Evolutionary conservation across 169 alveolate species (phyloP).

Genomic region (Plasmodium gaboni): DNA sequence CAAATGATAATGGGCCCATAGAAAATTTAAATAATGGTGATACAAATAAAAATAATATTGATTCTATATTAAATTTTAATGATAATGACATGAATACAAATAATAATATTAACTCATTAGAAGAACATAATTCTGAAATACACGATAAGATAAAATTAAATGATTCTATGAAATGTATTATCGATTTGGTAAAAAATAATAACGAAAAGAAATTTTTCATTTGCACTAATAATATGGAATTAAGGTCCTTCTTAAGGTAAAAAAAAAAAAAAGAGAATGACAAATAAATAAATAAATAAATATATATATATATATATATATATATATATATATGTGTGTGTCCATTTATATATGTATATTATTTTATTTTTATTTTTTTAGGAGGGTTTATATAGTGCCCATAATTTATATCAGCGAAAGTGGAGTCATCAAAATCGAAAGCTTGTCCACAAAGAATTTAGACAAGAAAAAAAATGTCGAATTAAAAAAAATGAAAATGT

Average conservation of each 20-base stretch:
- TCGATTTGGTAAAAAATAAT: slow-evolving; percentile 68
- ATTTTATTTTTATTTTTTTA: slow-evolving; percentile 6
- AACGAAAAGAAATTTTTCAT: slow-evolving; percentile 70
- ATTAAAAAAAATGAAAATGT: slow-evolving; percentile 63
- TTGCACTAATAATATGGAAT: slow-evolving; percentile 45
- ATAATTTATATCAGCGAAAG: slow-evolving; percentile 61
- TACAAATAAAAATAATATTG: neutral
- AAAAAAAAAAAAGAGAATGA: neutral
- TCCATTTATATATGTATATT: neutral
- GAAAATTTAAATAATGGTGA: neutral
- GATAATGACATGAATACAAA: neutral
- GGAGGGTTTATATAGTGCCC: slow-evolving; percentile 58
- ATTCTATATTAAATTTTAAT: neutral
- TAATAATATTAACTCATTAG: neutral
- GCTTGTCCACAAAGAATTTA: slow-evolving; percentile 34
- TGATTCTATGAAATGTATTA: slow-evolving; percentile 71
- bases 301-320: neutral
- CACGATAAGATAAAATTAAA: neutral
- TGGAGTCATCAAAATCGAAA: slow-evolving; percentile 45
- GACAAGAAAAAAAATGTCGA: slow-evolving; percentile 44
- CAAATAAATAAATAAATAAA: neutral
- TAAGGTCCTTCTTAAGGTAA: slow-evolving; percentile 44
- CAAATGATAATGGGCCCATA: neutral
- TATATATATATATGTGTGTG: neutral
- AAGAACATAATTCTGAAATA: neutral